A percentile compares a stretch with the other conserved stretches of the same genome.
phyloP scores from a whole-genome alignment of 1,139 yeast genomes.

The Sugiyamaella neomexicana region DNA sequence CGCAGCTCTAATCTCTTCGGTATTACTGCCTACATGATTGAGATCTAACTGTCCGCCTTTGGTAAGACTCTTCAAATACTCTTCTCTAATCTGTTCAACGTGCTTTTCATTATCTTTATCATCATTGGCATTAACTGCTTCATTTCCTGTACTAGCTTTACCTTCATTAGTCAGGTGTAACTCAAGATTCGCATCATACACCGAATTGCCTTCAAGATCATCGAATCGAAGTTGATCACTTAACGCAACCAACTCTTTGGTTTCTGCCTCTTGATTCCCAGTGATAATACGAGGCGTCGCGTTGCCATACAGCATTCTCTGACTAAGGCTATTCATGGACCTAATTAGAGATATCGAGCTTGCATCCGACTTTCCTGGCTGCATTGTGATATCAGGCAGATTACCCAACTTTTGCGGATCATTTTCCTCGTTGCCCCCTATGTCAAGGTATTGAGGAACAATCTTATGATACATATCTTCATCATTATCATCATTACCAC shows the following conservation, averaged over 20 bases:
- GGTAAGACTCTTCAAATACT: neutral
- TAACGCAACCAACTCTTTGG: slow-evolving; percentile 40
- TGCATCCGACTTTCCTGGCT: slow-evolving; percentile 52
- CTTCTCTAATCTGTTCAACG: neutral
- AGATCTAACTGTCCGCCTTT: slow-evolving; percentile 21
- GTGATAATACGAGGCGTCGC: slow-evolving; percentile 30
- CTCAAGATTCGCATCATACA: slow-evolving; percentile 53
- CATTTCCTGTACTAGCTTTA: neutral
- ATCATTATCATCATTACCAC: slow-evolving; percentile 29
- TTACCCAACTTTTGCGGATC: slow-evolving; percentile 77
- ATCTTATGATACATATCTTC: slow-evolving; percentile 42
- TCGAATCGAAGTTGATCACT: slow-evolving; percentile 56
- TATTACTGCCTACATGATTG: slow-evolving; percentile 26
- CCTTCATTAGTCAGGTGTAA: slow-evolving; percentile 46
- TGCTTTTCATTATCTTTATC: neutral
- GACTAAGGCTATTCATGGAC: slow-evolving; percentile 85
- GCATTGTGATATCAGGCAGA: slow-evolving; percentile 87
- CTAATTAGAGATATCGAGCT: slow-evolving; percentile 73
- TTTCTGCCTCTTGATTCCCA: slow-evolving; percentile 20
- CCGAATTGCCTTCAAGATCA: slow-evolving; percentile 58
- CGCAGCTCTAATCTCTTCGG: slow-evolving; percentile 29
- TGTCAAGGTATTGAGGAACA: slow-evolving; percentile 53
- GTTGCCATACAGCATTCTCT: slow-evolving; percentile 69
- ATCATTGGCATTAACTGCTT: slow-evolving; percentile 31
- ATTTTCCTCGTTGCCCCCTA: slow-evolving; percentile 79